Evolutionary conservation across 176 grass and related monocot genomes (phyloP), one percentile per base, ranked within the genome.

Genomic region (Paspalum vaginatum): DNA sequence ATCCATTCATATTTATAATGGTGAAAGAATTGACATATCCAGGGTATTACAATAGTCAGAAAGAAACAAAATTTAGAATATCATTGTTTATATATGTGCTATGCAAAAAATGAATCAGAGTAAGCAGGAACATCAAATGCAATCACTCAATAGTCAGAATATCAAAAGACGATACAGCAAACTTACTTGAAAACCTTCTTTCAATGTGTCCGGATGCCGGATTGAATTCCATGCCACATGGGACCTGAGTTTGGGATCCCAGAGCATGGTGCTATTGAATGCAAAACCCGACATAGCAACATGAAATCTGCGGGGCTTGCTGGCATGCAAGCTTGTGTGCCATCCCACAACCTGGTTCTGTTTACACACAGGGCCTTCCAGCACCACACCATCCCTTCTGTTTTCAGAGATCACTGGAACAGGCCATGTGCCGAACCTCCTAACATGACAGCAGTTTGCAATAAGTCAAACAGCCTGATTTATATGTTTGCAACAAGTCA

Each of bases 251-350:
- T 70, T 94, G 60, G 86, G 79, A 51, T 99, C 96, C 96, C 96
- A 99, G 65, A 99, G 85, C 85, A 99, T 95, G 51, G 93, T 95
- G 78, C 92, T 95, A 21, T 99, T 99, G 91, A 99, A 99, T 40
- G 96, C 96, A 54, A 99, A 99, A 72, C 93, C 96, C 7, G 96
- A 93, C 90, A 95, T 91, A 41, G 91, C 76, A 72, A 99, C 84
- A 91, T 99, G 96, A 90, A 99, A 99, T 87, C 92, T 99, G 25
- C 85, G 87, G 43, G 90, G 79, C 64, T 84, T 95, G 88, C 84
- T 99, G 76, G 51, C 85, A 79, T 90, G 90, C 32, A 89, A 87
- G 49, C 82, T 88, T 59, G 93, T 91, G 49, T 99, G 90, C 96
- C 96, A 99, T 59, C 96, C 96, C 27, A 99, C 86, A 63, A 99